A percentile compares a stretch with the other conserved stretches of the same genome.
Evolutionary conservation across 2,329 filamentous ascomycete species (phyloP).

Genomic region (Nigrospora oryzae): DNA sequence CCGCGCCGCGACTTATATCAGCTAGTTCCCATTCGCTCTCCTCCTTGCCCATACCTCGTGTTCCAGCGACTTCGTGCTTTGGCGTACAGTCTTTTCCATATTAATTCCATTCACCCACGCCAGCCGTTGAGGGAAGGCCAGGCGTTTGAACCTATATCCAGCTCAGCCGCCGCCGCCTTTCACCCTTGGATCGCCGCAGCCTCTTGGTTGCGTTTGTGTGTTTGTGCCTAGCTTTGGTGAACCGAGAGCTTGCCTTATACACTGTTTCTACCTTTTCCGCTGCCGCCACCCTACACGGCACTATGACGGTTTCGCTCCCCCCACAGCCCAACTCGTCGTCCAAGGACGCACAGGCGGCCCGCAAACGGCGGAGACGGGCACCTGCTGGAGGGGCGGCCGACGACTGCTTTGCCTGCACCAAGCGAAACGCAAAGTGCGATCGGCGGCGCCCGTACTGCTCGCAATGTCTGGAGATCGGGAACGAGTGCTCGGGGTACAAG

Average conservation of each 20-base stretch:
- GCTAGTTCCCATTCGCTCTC: slow-evolving; percentile 19
- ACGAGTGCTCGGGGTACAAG: slow-evolving; percentile 93
- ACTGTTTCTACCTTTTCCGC: neutral
- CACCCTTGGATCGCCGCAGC: slow-evolving; percentile 7
- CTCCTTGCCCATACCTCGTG: slow-evolving; percentile 21
- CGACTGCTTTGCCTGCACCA: slow-evolving; percentile 91
- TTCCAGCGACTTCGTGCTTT: slow-evolving; percentile 23
- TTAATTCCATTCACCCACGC: slow-evolving; percentile 33
- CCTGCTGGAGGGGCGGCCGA: slow-evolving; percentile 83
- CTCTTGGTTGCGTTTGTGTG: neutral
- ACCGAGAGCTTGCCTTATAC: neutral
- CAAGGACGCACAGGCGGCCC: slow-evolving; percentile 43
- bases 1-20: slow-evolving; percentile 23
- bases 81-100: slow-evolving; percentile 28
- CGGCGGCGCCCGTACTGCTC: slow-evolving; percentile 89
- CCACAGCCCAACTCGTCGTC: slow-evolving; percentile 34
- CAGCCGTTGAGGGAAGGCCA: slow-evolving; percentile 24
- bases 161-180: slow-evolving; percentile 12
- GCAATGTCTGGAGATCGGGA: slow-evolving; percentile 83
- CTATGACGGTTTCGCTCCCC: slow-evolving; percentile 41
- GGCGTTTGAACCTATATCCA: slow-evolving; percentile 16
- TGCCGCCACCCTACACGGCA: slow-evolving; percentile 12
- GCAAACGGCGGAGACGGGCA: slow-evolving; percentile 78
- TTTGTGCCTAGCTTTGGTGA: no score
- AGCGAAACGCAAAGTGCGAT: slow-evolving; percentile 79